phyloP scores from a whole-genome alignment of 1,284 basidiomycete genomes.

The Apiotrichum gracile region DNA sequence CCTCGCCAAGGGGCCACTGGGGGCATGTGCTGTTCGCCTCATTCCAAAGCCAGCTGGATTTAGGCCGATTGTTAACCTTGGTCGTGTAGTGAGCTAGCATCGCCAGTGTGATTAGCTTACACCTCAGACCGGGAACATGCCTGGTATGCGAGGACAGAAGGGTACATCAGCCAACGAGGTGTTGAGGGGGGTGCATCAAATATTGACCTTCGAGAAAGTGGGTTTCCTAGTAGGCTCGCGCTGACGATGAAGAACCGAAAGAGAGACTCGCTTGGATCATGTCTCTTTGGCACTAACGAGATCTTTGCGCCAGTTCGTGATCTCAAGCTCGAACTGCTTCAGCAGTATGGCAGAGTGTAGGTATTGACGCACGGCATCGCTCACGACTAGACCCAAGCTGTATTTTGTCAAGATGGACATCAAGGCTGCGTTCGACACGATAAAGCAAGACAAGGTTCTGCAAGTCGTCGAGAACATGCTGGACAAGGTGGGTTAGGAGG shows the following conservation, averaged over 20 bases:
- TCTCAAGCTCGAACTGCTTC: conserved; percentile 58
- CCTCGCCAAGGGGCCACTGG: conserved; percentile 19
- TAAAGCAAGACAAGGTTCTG: conserved; percentile 80
- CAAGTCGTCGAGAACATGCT: conserved; percentile 68
- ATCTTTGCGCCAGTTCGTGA: conserved; percentile 66
- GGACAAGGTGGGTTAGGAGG: conserved; percentile 58
- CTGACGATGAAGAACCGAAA: conserved; percentile 56
- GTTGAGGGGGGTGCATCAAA: conserved; percentile 73
- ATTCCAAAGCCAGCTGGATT: conserved; percentile 93
- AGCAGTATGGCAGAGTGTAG: conserved; percentile 56
- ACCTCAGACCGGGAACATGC: not conserved
- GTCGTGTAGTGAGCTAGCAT: conserved; percentile 49
- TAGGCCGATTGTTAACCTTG: conserved; percentile 88
- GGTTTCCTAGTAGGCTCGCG: not conserved
- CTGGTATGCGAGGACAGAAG: not conserved
- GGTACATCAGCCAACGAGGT: conserved; percentile 58
- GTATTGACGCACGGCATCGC: conserved; percentile 21
- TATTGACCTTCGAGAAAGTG: conserved; percentile 80
- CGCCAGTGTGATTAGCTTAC: not conserved
- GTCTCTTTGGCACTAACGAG: conserved; percentile 76
- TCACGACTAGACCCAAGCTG: conserved; percentile 60
- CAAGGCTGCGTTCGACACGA: conserved; percentile 92
- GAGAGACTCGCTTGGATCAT: conserved; percentile 63
- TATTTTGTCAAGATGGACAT: conserved; percentile 98
- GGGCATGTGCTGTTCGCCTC: conserved; percentile 63